These are phyloP conservation scores for Russula brevipes DNA, from an alignment of 768 basidiomycete genomes.

Conservation along the genomic window DNA sequence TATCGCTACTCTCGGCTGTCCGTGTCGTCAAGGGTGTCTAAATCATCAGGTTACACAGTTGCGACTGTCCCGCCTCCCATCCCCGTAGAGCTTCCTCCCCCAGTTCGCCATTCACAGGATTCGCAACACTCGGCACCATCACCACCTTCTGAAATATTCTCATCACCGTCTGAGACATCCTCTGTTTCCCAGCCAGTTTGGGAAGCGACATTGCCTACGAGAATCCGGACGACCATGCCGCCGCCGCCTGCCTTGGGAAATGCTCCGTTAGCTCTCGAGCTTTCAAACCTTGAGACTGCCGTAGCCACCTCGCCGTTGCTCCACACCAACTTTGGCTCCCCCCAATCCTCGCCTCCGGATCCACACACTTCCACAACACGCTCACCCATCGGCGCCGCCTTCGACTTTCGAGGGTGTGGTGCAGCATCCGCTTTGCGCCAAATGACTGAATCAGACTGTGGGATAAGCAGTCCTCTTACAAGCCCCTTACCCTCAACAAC, in stretches of 20 bases:
- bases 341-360: slow-evolving; percentile 30
- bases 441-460: slow-evolving; percentile 17
- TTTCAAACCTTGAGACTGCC: slow-evolving; percentile 25
- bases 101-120: slow-evolving; percentile 15
- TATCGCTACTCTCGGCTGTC: slow-evolving; percentile 69
- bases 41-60: slow-evolving; percentile 32
- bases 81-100: slow-evolving; percentile 26
- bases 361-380: slow-evolving; percentile 3
- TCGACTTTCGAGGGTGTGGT: slow-evolving; percentile 9
- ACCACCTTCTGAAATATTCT: background rate
- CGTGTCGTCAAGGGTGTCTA: slow-evolving; percentile 41
- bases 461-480: background rate
- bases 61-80: slow-evolving; percentile 31
- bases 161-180: background rate
- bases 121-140: slow-evolving; percentile 4
- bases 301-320: slow-evolving; percentile 32
- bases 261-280: slow-evolving; percentile 28
- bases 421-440: slow-evolving; percentile 15
- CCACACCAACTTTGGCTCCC: slow-evolving; percentile 42
- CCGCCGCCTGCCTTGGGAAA: slow-evolving; percentile 1
- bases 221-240: background rate
- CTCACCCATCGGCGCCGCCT: slow-evolving; percentile 24
- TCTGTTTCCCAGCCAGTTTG: background rate
- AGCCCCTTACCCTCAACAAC: background rate
- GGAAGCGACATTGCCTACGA: background rate